These are phyloP conservation scores for Mastigamoeba balamuthi DNA, from an alignment of 78 protist species.

Conservation along the genomic window DNA sequence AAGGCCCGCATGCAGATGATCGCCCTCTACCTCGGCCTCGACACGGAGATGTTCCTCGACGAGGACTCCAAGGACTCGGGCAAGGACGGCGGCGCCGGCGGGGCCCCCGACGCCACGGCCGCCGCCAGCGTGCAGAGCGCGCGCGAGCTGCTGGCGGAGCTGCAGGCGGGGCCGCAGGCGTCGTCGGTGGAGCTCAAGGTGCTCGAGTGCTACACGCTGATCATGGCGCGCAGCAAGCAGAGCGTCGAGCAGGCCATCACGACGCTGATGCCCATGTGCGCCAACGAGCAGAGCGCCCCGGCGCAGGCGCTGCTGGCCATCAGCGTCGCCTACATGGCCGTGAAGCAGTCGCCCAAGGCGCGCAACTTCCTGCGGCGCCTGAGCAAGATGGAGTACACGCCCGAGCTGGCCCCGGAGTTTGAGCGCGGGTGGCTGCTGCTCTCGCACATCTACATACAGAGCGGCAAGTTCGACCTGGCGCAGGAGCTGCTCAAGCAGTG, in stretches of 20 bases:
- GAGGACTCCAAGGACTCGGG: no score
- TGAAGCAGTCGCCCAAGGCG: conserved; percentile 54
- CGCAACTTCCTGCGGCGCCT: conserved; percentile 52
- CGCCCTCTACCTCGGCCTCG: conserved; percentile 37
- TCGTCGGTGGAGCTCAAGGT: no score
- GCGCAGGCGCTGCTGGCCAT: no score
- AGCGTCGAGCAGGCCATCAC: conserved; percentile 1
- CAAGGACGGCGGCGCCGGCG: background rate
- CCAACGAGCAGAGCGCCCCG: no score
- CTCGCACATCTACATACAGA: conserved; percentile 48
- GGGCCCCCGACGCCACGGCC: no score
- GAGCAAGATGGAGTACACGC: conserved; percentile 16
- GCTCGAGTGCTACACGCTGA: background rate
- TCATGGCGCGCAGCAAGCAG: background rate
- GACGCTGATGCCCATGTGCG: background rate
- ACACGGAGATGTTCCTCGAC: background rate
- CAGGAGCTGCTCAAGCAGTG: conserved; percentile 30
- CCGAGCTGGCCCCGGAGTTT: conserved; percentile 43
- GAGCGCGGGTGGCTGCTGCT: conserved; percentile 56
- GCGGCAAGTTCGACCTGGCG: conserved; percentile 57
- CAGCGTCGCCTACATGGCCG: background rate
- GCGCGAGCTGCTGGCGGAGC: conserved; percentile 13
- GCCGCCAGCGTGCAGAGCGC: conserved; percentile 4
- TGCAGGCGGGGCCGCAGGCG: no score
- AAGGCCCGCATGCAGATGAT: conserved; percentile 28